Evolutionary conservation across 441 rosid genomes (phyloP), one percentile per base, ranked within the genome.

Genomic region (Raphanus hybrid): DNA sequence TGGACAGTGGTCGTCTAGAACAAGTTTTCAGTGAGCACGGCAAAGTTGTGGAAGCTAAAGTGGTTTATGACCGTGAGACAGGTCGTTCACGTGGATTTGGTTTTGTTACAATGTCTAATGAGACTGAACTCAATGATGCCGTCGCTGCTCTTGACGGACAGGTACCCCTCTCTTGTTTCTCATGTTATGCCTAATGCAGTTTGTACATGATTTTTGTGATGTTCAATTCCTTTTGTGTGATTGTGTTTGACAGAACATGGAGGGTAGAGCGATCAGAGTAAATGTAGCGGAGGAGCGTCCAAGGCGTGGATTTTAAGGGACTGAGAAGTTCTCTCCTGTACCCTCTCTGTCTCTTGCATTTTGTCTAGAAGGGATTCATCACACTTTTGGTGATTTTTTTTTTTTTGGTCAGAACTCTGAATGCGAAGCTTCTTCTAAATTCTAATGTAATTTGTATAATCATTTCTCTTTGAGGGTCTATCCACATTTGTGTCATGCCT

Each of bases 1-100:
- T 87, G 67, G 90, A 89, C 81, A 78, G 75, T 70, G 80, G 76
- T 43, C 85, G 87, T 57, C 78, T 89, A 57, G 88, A 84, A 77
- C 91, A 86, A 64, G 66, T 86, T 59, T 86, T 86, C 76, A 78
- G 87, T 14, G 91, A 87, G 73, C 84, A 89, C 64, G 91, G 89
- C 8, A 85, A 89, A 80, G 91, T 86, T 72, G 79, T 83, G 78
- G 82, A 81, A 81, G 87, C 87, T 20, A 79, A 86, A 6, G 89
- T 87, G 10, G 83, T 89, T 20, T 81, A 41, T 73, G 93, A 89
- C 71, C 75, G 88, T 62, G 93, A 89, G 72, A 86, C 86, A 0
- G 91, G 91, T 20, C 87, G 87, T 54, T 89, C 93, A 54, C 87
- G 87, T 72, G 91, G 91, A 15, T 89, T 89, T 8, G 92, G 90